Conservation (phyloP, 495 filamentous ascomycete genomes). For the Hypoxylon perforatum region DNA sequence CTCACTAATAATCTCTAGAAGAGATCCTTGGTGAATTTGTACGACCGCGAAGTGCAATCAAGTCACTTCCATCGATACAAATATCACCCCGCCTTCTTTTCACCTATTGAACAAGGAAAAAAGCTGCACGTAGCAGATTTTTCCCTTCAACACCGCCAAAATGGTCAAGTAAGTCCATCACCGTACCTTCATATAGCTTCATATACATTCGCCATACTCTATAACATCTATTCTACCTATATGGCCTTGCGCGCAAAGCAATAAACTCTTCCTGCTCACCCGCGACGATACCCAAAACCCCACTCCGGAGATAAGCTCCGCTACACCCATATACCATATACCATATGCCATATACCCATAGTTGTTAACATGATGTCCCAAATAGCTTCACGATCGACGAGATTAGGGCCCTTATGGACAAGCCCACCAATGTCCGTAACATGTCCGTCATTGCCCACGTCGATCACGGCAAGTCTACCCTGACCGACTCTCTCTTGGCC, state of each 20-base stretch:
- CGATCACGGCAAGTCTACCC: conserved; percentile 99
- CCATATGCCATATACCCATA: conserved; percentile 3
- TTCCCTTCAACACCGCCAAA: conserved; percentile 79
- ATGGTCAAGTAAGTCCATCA: conserved; percentile 94
- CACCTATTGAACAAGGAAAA: conserved; percentile 45
- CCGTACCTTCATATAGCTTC: neutral
- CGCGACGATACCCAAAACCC: conserved; percentile 42
- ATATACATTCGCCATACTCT: neutral
- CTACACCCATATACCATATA: conserved; percentile 34
- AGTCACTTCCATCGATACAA: conserved; percentile 33
- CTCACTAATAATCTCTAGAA: conserved; percentile 33
- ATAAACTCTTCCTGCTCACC: conserved; percentile 20
- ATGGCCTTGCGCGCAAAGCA: conserved; percentile 19
- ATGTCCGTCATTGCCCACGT: conserved; percentile 99
- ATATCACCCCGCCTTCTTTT: conserved; percentile 33
- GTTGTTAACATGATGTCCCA: conserved; percentile 46
- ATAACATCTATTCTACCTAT: conserved; percentile 44
- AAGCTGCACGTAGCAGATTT: conserved; percentile 47
- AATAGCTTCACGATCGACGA: conserved; percentile 98
- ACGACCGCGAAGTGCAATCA: conserved; percentile 34
- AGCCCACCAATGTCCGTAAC: conserved; percentile 92
- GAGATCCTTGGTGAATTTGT: conserved; percentile 36
- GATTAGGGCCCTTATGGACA: conserved; percentile 97
- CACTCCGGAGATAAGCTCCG: conserved; percentile 59
- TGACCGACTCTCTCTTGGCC: conserved; percentile 98